These are phyloP conservation scores for Pseudozyma hubeiensis DNA, from an alignment of 1,284 basidiomycete species.

Conservation along the genomic window DNA sequence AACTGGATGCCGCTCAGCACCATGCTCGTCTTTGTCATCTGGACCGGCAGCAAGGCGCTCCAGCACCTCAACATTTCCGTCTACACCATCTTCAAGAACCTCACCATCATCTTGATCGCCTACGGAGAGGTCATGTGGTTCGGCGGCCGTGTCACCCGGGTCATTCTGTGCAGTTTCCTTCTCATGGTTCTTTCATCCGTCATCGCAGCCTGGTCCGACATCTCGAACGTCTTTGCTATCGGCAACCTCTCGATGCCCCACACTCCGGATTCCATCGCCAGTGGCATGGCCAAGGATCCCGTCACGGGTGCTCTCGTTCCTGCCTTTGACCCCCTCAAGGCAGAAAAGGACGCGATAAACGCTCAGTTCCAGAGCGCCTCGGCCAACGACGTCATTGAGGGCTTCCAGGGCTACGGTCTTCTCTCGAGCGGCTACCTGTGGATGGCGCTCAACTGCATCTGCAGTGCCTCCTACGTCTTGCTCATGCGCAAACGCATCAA, in stretches of 20 bases:
- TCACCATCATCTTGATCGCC: slow-evolving; percentile 98
- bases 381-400: slow-evolving; percentile 50
- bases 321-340: slow-evolving; percentile 42
- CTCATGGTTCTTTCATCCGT: slow-evolving; percentile 97
- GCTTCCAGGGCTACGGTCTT: slow-evolving; percentile 50
- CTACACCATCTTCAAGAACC: slow-evolving; percentile 94
- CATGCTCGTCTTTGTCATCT: slow-evolving; percentile 92
- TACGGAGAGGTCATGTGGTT: slow-evolving; percentile 99
- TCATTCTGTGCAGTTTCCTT: slow-evolving; percentile 88
- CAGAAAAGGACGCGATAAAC: slow-evolving; percentile 45
- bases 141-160: slow-evolving; percentile 84
- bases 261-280: slow-evolving; percentile 52
- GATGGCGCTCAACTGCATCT: slow-evolving; percentile 93
- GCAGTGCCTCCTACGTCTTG: slow-evolving; percentile 91
- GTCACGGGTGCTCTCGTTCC: slow-evolving; percentile 31
- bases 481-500: slow-evolving; percentile 98
- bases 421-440: slow-evolving; percentile 82
- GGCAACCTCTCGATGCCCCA: slow-evolving; percentile 57
- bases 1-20: slow-evolving; percentile 95
- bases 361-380: slow-evolving; percentile 31
- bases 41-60: slow-evolving; percentile 96
- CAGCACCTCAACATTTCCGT: slow-evolving; percentile 69
- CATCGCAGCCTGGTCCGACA: slow-evolving; percentile 94
- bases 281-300: slow-evolving; percentile 42
- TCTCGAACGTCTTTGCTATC: slow-evolving; percentile 73